Conservation (phyloP, 1,284 basidiomycete species). For the Coniophora puteana region DNA sequence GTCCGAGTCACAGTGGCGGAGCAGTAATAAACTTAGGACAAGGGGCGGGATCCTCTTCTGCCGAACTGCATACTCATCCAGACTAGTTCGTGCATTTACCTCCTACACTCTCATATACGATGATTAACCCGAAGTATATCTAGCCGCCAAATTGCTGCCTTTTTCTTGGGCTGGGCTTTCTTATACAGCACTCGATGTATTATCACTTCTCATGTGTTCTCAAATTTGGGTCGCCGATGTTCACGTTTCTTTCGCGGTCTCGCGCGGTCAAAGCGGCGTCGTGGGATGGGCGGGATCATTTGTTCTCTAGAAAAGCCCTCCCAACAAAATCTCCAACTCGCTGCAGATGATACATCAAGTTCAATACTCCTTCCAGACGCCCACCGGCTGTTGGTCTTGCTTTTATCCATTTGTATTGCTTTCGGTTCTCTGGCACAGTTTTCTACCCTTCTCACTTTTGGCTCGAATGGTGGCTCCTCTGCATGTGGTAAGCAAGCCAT, state of each 20-base stretch:
- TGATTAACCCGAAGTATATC: slow-evolving; percentile 6
- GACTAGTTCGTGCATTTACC: slow-evolving; percentile 24
- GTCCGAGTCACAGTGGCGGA: slow-evolving; percentile 10
- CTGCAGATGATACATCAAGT: background rate
- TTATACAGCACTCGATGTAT: slow-evolving; percentile 38
- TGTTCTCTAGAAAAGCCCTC: too few relatives aligned
- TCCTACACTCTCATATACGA: slow-evolving; percentile 3
- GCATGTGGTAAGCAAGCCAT: slow-evolving; percentile 35
- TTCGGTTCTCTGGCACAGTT: slow-evolving; percentile 43
- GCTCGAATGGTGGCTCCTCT: slow-evolving; percentile 18
- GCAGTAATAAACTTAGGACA: slow-evolving; percentile 11
- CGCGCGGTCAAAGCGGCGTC: slow-evolving; percentile 3
- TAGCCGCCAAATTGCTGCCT: slow-evolving; percentile 41
- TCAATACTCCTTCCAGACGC: background rate
- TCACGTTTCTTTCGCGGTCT: slow-evolving; percentile 17
- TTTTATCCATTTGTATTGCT: slow-evolving; percentile 41
- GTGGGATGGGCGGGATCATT: slow-evolving; percentile 8
- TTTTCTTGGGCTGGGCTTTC: slow-evolving; percentile 51
- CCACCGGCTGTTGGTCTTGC: slow-evolving; percentile 30
- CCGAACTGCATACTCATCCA: slow-evolving; percentile 24
- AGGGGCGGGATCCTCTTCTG: too few relatives aligned
- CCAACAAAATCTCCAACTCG: too few relatives aligned
- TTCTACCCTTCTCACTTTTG: slow-evolving; percentile 37
- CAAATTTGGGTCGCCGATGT: slow-evolving; percentile 13
- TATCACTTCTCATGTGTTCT: slow-evolving; percentile 23